Evolutionary conservation across 441 rosid species (phyloP).

Genomic region (Mallotus repandus): DNA sequence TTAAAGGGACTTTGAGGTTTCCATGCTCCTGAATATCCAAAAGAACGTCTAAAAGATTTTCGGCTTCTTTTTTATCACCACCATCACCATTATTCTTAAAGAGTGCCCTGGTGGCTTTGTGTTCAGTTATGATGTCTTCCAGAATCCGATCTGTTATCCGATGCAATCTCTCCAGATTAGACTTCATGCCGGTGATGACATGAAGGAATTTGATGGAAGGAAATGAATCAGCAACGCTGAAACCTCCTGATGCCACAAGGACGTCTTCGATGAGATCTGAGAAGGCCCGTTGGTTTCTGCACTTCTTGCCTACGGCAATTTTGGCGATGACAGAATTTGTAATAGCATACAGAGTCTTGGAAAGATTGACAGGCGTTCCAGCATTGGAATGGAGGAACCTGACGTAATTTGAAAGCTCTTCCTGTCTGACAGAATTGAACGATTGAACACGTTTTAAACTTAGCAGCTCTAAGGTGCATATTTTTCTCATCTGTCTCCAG

Average conservation of each 20-base stretch:
- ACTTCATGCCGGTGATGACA: neutral
- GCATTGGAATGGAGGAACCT: neutral
- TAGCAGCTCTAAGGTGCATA: conserved; percentile 2
- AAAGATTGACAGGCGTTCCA: neutral
- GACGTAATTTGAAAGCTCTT: neutral
- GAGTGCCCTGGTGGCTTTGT: neutral
- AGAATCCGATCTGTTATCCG: neutral
- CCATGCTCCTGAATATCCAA: conserved; percentile 1
- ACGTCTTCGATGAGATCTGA: too few species aligned
- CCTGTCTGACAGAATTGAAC: neutral
- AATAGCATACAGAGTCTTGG: neutral
- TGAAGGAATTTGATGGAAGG: neutral
- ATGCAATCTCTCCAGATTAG: neutral
- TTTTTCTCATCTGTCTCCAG: conserved; percentile 12
- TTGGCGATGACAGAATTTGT: neutral
- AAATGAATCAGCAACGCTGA: conserved; percentile 4
- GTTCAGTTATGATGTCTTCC: neutral
- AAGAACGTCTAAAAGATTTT: neutral
- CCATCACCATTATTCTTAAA: too few species aligned
- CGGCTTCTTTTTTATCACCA: too few species aligned
- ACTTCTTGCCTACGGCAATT: neutral
- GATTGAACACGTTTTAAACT: conserved; percentile 3
- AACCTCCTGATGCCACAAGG: neutral
- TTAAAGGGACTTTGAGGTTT: conserved; percentile 5
- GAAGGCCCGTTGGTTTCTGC: neutral